A percentile compares a stretch with the other conserved stretches of the same genome.
Evolutionary conservation across 78 protist genomes (phyloP).

Genomic region (Anaeramoeba flamelloides): DNA sequence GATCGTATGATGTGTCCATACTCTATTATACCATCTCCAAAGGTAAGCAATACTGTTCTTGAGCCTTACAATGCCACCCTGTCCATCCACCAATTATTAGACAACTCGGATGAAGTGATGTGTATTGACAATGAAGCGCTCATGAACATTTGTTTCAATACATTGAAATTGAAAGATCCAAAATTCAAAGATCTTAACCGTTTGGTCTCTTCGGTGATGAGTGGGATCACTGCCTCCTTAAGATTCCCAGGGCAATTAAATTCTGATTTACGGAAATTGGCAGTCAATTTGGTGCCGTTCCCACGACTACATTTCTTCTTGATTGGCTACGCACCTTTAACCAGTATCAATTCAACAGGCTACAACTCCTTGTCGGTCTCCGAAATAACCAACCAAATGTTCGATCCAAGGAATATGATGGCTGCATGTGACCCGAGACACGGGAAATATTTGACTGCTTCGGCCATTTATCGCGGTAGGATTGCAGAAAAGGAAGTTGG

Average conservation of each 20-base stretch:
- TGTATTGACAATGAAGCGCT: conserved; percentile 94
- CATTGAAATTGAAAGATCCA: conserved; percentile 73
- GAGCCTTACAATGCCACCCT: conserved; percentile 96
- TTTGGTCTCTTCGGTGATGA: conserved; percentile 78
- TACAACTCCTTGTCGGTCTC: too few relatives aligned
- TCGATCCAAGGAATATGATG: too few relatives aligned
- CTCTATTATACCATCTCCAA: conserved; percentile 92
- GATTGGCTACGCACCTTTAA: too few relatives aligned
- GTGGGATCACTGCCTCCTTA: conserved; percentile 84
- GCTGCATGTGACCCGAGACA: too few relatives aligned
- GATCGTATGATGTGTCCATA: conserved; percentile 88
- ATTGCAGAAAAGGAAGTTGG: too few relatives aligned
- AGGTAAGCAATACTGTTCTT: conserved; percentile 88
- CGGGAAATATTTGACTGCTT: too few relatives aligned
- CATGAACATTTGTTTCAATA: conserved; percentile 81
- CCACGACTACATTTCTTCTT: conserved; percentile 97
- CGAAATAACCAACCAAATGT: too few relatives aligned
- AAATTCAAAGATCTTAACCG: conserved; percentile 88
- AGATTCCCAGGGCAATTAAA: conserved; percentile 97
- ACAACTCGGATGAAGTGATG: conserved; percentile 80
- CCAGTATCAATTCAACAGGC: too few relatives aligned
- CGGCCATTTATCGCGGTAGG: too few relatives aligned
- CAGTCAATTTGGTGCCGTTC: conserved; percentile 95
- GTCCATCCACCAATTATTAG: conserved; percentile 87
- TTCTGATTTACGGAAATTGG: conserved; percentile 88